phyloP scores from a whole-genome alignment of 75 land plant species.

The Adiantum capillusveneris region DNA sequence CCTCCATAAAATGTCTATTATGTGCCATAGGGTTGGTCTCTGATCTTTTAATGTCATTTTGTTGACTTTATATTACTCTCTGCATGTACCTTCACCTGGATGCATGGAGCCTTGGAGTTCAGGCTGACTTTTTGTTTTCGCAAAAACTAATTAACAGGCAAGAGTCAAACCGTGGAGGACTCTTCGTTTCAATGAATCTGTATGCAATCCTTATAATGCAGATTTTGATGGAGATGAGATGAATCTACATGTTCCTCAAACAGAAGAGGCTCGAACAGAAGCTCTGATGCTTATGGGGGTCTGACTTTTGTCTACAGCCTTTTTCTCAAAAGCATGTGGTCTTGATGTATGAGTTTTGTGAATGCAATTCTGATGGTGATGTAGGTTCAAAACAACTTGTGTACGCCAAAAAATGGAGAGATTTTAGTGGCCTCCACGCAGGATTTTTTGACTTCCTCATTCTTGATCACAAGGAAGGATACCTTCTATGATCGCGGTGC shows the following conservation, averaged over 20 bases:
- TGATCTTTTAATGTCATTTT: background rate
- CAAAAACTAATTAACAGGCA: constrained; percentile 39
- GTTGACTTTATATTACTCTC: background rate
- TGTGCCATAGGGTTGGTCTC: constrained; percentile 79
- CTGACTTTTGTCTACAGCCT: no score
- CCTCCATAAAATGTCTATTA: constrained; percentile 95
- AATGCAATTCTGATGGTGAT: no score
- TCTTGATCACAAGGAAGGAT: constrained; percentile 85
- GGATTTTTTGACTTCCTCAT: constrained; percentile 92
- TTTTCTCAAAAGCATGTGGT: background rate
- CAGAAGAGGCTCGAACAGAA: constrained; percentile 98
- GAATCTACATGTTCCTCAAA: constrained; percentile 98
- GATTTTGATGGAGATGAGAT: constrained; percentile 99
- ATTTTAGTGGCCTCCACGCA: constrained; percentile 96
- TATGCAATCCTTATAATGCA: constrained; percentile 99
- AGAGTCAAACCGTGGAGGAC: constrained; percentile 97
- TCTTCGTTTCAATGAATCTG: constrained; percentile 94
- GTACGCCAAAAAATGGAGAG: constrained; percentile 97
- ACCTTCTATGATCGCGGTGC: constrained; percentile 92
- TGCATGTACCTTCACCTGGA: background rate
- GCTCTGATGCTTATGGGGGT: constrained; percentile 97
- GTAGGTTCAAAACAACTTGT: constrained; percentile 91
- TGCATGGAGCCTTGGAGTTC: no score
- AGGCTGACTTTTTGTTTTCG: no score
- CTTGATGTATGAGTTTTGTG: background rate